phyloP scores from a whole-genome alignment of 169 alveolate species.

The Eimeria necatrix region DNA sequence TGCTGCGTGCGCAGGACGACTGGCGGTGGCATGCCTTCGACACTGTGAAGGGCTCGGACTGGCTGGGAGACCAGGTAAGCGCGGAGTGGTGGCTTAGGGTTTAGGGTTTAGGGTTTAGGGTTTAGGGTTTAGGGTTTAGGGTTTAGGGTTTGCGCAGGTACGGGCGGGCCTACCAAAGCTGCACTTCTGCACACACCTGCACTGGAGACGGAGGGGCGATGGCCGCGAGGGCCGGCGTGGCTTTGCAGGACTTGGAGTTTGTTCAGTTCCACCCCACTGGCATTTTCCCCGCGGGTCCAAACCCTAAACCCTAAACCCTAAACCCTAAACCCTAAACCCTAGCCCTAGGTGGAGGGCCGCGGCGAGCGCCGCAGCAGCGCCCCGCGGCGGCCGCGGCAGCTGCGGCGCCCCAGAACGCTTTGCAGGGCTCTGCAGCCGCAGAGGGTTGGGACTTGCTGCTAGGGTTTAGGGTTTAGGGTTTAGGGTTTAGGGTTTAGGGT shows the following conservation, averaged over 20 bases:
- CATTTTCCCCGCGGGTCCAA: constrained; percentile 96
- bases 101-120: constrained; percentile 27
- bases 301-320: constrained; percentile 13
- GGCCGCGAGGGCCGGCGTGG: constrained; percentile 96
- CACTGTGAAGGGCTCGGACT: constrained; percentile 99
- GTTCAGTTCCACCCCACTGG: constrained; percentile 99
- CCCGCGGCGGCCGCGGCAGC: not conserved
- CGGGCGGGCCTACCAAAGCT: constrained; percentile 98
- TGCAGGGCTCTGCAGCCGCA: not conserved
- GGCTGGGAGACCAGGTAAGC: constrained; percentile 99
- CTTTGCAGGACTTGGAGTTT: constrained; percentile 98
- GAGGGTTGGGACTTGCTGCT: not conserved
- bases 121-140: constrained; percentile 28
- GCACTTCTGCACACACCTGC: constrained; percentile 99
- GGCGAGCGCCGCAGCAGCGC: not conserved
- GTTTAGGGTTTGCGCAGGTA: constrained; percentile 43
- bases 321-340: not conserved
- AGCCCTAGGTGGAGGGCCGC: not conserved
- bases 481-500: not conserved
- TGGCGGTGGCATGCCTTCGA: constrained; percentile 99
- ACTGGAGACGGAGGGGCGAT: constrained; percentile 98
- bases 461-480: not conserved
- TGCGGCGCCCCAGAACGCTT: not conserved
- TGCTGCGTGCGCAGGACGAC: constrained; percentile 92
- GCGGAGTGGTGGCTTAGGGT: constrained; percentile 94